Percentiles rank a stretch among this genome's conserved stretches.
Evolutionary conservation across 2,329 filamentous ascomycete species (phyloP).

Genomic region (Cryphonectria radicalis): DNA sequence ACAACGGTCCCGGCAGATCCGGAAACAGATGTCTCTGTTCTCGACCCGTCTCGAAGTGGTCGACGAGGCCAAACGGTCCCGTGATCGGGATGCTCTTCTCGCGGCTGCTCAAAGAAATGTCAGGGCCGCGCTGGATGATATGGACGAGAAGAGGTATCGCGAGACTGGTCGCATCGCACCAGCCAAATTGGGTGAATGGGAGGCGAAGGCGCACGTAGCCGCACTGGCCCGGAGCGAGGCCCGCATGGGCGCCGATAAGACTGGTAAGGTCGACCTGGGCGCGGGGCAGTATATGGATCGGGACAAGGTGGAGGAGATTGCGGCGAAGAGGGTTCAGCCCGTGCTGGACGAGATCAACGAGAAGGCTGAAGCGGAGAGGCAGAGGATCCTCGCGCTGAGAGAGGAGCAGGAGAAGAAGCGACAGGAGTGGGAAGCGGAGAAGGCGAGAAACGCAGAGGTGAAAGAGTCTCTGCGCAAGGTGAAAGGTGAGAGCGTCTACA

Average conservation of each 20-base stretch:
- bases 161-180: constrained; percentile 76
- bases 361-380: constrained; percentile 73
- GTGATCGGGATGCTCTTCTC: constrained; percentile 76
- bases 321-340: constrained; percentile 76
- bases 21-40: constrained; percentile 79
- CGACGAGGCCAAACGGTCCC: constrained; percentile 73
- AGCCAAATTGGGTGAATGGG: constrained; percentile 75
- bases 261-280: constrained; percentile 70
- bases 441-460: constrained; percentile 44
- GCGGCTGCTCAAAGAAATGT: constrained; percentile 85
- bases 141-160: constrained; percentile 80
- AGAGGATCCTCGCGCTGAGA: constrained; percentile 65
- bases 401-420: constrained; percentile 68
- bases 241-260: constrained; percentile 55
- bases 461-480: constrained; percentile 41
- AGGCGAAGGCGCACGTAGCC: constrained; percentile 72
- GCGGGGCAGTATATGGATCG: constrained; percentile 80
- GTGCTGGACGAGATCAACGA: constrained; percentile 84
- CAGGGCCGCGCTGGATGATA: constrained; percentile 73
- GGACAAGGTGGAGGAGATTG: constrained; percentile 78
- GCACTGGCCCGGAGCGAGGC: constrained; percentile 68
- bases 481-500: constrained; percentile 46
- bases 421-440: constrained; percentile 61
- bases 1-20: constrained; percentile 72
- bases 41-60: constrained; percentile 69